phyloP scores from a whole-genome alignment of 768 basidiomycete genomes.

The Lactarius hatsudake region DNA sequence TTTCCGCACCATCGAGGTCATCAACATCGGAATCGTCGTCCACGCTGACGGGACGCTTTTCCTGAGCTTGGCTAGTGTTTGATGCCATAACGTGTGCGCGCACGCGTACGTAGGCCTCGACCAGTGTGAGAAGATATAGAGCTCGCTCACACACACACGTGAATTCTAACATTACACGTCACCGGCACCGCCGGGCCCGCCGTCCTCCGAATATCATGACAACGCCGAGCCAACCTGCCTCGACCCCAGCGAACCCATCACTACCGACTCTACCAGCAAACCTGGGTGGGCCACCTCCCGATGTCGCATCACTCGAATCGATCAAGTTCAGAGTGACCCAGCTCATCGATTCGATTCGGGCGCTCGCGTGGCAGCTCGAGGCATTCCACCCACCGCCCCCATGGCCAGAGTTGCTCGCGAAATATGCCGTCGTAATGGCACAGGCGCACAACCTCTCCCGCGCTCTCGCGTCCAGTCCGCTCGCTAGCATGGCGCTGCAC shows the following conservation, averaged over 20 bases:
- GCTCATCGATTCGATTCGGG: constrained; percentile 73
- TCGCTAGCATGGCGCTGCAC: constrained; percentile 67
- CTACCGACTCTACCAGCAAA: constrained; percentile 8
- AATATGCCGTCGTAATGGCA: constrained; percentile 81
- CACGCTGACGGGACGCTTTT: constrained; percentile 11
- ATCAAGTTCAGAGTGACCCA: constrained; percentile 73
- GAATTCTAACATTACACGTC: neutral
- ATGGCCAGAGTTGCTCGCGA: constrained; percentile 84
- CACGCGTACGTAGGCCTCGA: neutral
- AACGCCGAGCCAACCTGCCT: neutral
- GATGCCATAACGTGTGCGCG: constrained; percentile 6
- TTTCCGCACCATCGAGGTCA: constrained; percentile 56
- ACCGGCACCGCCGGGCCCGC: neutral
- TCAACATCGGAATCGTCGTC: constrained; percentile 57
- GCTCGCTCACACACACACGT: constrained; percentile 20
- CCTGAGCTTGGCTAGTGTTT: constrained; percentile 4
- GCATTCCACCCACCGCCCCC: constrained; percentile 55
- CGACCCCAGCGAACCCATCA: neutral
- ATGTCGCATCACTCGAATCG: constrained; percentile 53
- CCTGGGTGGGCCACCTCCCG: constrained; percentile 15
- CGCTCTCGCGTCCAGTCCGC: constrained; percentile 55
- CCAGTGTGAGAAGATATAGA: neutral
- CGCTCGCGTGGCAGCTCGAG: constrained; percentile 62
- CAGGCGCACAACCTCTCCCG: constrained; percentile 78
- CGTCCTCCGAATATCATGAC: constrained; percentile 7